phyloP scores from a whole-genome alignment of 1,284 basidiomycete species.

The Pterulicium gracile region DNA sequence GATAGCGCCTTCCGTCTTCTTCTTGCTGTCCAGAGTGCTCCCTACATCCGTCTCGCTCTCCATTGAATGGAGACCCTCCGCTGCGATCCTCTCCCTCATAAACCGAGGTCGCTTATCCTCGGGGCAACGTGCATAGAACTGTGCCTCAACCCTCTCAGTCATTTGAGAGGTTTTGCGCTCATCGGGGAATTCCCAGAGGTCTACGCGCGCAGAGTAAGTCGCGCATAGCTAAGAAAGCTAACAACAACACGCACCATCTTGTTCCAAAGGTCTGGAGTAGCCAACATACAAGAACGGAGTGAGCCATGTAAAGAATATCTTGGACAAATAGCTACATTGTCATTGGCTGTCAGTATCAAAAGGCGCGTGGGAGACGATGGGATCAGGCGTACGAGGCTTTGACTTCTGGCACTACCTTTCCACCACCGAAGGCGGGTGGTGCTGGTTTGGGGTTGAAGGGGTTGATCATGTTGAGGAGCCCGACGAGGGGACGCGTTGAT shows the following conservation, averaged over 20 bases:
- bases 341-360: background rate
- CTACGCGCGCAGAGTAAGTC: conserved; percentile 18
- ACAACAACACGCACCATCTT: conserved; percentile 33
- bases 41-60: conserved; percentile 2
- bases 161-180: conserved; percentile 26
- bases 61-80: background rate
- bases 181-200: conserved; percentile 40
- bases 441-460: conserved; percentile 28
- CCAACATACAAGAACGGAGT: conserved; percentile 41
- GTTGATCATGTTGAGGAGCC: conserved; percentile 8
- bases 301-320: conserved; percentile 39
- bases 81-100: conserved; percentile 12
- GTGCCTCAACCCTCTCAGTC: conserved; percentile 30
- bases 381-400: conserved; percentile 24
- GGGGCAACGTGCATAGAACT: conserved; percentile 38
- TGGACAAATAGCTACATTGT: conserved; percentile 27
- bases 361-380: background rate
- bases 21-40: background rate
- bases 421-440: conserved; percentile 30
- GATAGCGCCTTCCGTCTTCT: background rate
- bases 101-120: conserved; percentile 32
- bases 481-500: background rate
- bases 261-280: conserved; percentile 42
- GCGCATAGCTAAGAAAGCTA: background rate
- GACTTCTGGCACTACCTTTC: conserved; percentile 27